Base-by-base conservation (phyloP, 768 basidiomycete species). In the Auricularia sp. region DNA sequence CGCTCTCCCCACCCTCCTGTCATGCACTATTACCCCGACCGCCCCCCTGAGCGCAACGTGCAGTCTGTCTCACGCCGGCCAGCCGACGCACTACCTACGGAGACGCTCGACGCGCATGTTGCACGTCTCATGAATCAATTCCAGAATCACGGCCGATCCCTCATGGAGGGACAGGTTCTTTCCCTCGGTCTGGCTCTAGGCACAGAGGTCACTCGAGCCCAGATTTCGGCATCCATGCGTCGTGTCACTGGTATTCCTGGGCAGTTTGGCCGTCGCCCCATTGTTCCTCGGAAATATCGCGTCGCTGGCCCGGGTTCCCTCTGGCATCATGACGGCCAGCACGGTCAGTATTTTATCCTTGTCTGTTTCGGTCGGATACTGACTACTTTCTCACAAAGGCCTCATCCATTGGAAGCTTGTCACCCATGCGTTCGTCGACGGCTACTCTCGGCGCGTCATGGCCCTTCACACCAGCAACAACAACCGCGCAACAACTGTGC, bases 401-500 rank as follows among this genome's bases (percentile, higher is more conserved):
- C 63, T 71, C 36, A 70, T 70, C 34, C 36, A 42, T 16, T 71
- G 69, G 67, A 70, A 70, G 29, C 64, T 68, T 23, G 68, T 72
- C 14, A 70, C 64, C 34, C 71, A 72, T 56, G 70, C 65, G 0
- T 66, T 66, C 18, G 61, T 71, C n/a, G 70, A 72, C 64, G 69
- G 71, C 12, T 62, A 61, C 43, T 51, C 53, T 14, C 61, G 67
- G 1, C 23, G 64, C 3, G 63, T 69, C 21, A 36, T 63, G 47
- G 65, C 34, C 59, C 61, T 81, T 3, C 63, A 63, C 6, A 77
- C 75, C 0, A 75, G 70, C 61, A 66, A 74, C 62, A 79, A 81
- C 66, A 82, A 81, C 61, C 61, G 67, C 3, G 76, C 71, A 0
- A 53, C 69, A 0, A 80, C 79, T 6, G 79, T 81, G 2, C 65